phyloP scores from a whole-genome alignment of 2,329 filamentous ascomycete genomes.

The Neobulgaria alba region DNA sequence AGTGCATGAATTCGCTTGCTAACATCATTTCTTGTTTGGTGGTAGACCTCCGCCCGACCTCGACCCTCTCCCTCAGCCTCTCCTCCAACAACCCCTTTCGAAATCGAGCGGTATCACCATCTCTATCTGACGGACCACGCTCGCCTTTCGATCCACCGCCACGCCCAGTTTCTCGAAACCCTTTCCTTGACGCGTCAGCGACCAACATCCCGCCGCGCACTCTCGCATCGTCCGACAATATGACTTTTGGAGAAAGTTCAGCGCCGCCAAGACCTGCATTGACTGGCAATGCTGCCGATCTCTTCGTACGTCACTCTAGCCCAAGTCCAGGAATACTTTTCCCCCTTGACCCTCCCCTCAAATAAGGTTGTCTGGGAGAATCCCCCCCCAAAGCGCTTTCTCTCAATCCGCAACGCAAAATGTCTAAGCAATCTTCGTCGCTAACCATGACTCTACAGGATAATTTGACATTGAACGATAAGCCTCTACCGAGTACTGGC shows the following conservation, averaged over 20 bases:
- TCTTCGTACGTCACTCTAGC: conserved; percentile 58
- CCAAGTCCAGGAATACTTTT: background rate
- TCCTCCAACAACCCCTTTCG: conserved; percentile 72
- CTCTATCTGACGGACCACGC: conserved; percentile 32
- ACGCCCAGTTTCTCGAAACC: conserved; percentile 63
- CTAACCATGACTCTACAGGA: conserved; percentile 42
- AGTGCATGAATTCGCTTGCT: conserved; percentile 23
- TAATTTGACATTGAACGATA: conserved; percentile 59
- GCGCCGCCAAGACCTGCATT: conserved; percentile 33
- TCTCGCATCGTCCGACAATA: conserved; percentile 35
- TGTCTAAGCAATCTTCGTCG: conserved; percentile 12
- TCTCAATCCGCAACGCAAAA: conserved; percentile 1
- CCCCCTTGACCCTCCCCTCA: background rate
- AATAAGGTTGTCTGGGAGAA: background rate
- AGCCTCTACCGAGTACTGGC: conserved; percentile 33
- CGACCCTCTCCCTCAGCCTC: conserved; percentile 55
- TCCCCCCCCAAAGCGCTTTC: background rate
- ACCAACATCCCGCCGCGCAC: conserved; percentile 3
- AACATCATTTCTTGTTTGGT: conserved; percentile 12
- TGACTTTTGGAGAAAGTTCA: conserved; percentile 38
- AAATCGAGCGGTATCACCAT: conserved; percentile 59
- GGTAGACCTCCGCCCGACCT: conserved; percentile 34
- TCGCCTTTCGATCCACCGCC: conserved; percentile 49
- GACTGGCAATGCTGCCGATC: conserved; percentile 52
- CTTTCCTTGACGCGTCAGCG: conserved; percentile 56